Evolutionary conservation across 352 stramenopile species (phyloP).

Genomic region (Phytophthora citricola): DNA sequence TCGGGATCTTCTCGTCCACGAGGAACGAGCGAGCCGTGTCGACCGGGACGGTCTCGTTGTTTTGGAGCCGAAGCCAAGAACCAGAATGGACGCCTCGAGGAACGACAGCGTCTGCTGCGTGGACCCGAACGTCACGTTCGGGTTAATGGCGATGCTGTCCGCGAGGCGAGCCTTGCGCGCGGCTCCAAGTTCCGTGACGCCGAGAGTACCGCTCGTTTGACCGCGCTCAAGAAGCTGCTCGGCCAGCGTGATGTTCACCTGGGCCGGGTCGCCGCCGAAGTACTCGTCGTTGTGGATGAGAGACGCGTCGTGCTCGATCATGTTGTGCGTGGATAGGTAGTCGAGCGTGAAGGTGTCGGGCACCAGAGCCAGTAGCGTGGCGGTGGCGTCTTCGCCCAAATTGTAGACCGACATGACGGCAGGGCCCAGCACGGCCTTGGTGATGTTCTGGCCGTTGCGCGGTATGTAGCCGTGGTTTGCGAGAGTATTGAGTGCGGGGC

Average conservation of each 20-base stretch:
- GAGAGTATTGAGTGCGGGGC: conserved; percentile 58
- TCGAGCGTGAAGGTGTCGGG: conserved; percentile 38
- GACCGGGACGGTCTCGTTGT: conserved; percentile 35
- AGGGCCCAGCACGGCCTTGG: conserved; percentile 28
- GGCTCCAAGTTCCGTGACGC: conserved; percentile 37
- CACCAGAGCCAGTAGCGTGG: conserved; percentile 35
- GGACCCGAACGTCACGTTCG: conserved; percentile 41
- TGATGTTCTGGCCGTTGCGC: conserved; percentile 56
- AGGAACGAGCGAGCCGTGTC: conserved; percentile 39
- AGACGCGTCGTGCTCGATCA: conserved; percentile 44
- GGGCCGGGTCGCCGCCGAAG: conserved; percentile 39
- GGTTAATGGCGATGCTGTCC: conserved; percentile 41
- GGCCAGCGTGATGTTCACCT: conserved; percentile 41
- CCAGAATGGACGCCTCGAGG: conserved; percentile 43
- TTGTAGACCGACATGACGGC: conserved; percentile 43
- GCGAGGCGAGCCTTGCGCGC: conserved; percentile 43
- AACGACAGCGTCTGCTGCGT: conserved; percentile 42
- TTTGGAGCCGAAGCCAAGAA: conserved; percentile 44
- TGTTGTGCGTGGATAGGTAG: conserved; percentile 46
- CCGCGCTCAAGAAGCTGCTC: conserved; percentile 38
- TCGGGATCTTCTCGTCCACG: conserved; percentile 49
- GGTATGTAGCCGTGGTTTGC: conserved; percentile 66
- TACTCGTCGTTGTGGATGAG: conserved; percentile 61
- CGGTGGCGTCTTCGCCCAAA: conserved; percentile 28
- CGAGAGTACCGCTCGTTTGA: conserved; percentile 31